A percentile compares a stretch with the other conserved stretches of the same genome.
phyloP scores from a whole-genome alignment of 352 stramenopile genomes.

The Phytopythium cucurbitacearum region DNA sequence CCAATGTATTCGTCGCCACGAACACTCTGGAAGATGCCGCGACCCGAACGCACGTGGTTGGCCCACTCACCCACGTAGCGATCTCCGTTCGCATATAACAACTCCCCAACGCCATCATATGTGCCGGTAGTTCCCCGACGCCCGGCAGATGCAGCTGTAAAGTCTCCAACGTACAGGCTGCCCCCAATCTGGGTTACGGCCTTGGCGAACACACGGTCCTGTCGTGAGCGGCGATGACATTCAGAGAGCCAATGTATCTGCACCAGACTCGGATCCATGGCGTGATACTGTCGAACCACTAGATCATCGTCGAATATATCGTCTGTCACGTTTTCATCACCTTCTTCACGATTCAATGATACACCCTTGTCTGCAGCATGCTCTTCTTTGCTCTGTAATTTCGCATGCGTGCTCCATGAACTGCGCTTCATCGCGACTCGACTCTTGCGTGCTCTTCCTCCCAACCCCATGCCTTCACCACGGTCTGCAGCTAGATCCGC shows the following conservation, averaged over 20 bases:
- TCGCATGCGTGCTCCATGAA: too few relatives aligned
- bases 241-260: conserved; percentile 51
- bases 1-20: conserved; percentile 62
- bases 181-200: conserved; percentile 44
- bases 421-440: too few relatives aligned
- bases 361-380: not conserved
- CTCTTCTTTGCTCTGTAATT: conserved; percentile 3
- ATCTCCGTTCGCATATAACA: conserved; percentile 81
- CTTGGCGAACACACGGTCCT: conserved; percentile 53
- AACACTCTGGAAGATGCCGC: conserved; percentile 59
- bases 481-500: conserved; percentile 34
- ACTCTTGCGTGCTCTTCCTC: conserved; percentile 14
- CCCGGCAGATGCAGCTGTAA: conserved; percentile 10
- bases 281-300: conserved; percentile 6
- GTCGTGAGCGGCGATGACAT: conserved; percentile 28
- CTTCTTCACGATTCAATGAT: not conserved
- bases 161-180: conserved; percentile 78
- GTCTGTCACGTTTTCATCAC: not conserved
- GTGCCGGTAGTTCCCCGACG: not conserved
- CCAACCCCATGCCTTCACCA: conserved; percentile 12
- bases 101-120: conserved; percentile 80
- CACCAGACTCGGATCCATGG: conserved; percentile 29
- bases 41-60: conserved; percentile 56
- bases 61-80: conserved; percentile 84
- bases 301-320: conserved; percentile 9